phyloP scores from a whole-genome alignment of 805 yeast genomes.

The Pichia heedii region DNA sequence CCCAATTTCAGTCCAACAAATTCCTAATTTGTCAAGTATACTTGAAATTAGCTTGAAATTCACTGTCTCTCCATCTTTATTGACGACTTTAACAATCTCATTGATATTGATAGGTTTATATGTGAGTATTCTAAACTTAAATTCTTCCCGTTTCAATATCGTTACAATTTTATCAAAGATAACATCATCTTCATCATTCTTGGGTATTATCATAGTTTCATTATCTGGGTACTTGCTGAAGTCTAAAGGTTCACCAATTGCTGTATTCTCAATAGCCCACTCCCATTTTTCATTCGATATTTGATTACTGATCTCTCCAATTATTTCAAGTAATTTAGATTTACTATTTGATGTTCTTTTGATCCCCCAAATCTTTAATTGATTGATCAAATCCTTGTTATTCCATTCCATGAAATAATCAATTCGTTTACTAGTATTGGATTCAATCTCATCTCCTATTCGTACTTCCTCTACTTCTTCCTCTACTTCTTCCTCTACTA shows the following conservation, averaged over 20 bases:
- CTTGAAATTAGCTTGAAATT: conserved; percentile 12
- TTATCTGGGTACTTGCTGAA: conserved; percentile 4
- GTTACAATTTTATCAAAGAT: conserved; percentile 13
- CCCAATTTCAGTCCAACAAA: conserved; percentile 16
- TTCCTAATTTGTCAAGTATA: conserved; percentile 23
- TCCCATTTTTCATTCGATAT: conserved; percentile 4
- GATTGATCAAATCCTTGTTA: conserved; percentile 10
- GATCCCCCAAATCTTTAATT: conserved; percentile 30
- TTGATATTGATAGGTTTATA: conserved; percentile 21
- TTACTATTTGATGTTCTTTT: conserved; percentile 23
- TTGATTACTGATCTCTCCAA: conserved; percentile 15
- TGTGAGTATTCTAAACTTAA: conserved; percentile 15
- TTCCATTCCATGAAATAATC: conserved; percentile 7
- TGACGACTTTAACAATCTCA: conserved; percentile 9
- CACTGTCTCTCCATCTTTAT: conserved; percentile 10
- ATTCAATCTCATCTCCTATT: not conserved
- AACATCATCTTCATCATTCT: not conserved
- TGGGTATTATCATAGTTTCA: not conserved
- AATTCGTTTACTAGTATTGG: conserved; percentile 8
- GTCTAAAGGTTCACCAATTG: conserved; percentile 2
- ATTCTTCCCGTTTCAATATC: conserved; percentile 11
- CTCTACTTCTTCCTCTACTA: not conserved
- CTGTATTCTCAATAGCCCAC: conserved; percentile 1
- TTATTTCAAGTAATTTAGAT: conserved; percentile 3
- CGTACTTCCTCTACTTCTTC: not conserved